Conservation (phyloP, 2,329 filamentous ascomycete species). For the Stachybotrys elegans region DNA sequence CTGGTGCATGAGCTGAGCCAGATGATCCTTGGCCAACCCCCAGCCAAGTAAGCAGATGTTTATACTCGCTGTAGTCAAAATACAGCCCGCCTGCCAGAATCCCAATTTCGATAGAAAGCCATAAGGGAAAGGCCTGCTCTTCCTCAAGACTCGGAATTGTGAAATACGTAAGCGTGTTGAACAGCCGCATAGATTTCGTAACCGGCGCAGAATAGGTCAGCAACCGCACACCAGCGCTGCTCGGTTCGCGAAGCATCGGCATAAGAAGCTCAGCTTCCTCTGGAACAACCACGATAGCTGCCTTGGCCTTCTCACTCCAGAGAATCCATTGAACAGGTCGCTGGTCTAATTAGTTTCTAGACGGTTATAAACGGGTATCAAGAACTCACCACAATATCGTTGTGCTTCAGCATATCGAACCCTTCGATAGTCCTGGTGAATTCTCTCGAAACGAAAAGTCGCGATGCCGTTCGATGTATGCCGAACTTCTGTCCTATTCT, state of each 20-base stretch:
- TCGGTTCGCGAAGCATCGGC: conserved; percentile 27
- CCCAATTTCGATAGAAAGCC: conserved; percentile 54
- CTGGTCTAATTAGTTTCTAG: conserved; percentile 18
- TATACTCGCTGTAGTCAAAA: conserved; percentile 45
- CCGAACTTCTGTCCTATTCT: conserved; percentile 26
- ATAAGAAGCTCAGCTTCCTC: conserved; percentile 59
- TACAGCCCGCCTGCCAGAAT: conserved; percentile 58
- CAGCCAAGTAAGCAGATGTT: conserved; percentile 24
- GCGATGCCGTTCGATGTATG: conserved; percentile 6
- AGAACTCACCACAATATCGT: conserved; percentile 9
- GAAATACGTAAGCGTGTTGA: conserved; percentile 50
- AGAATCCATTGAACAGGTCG: conserved; percentile 58
- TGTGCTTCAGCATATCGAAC: neutral
- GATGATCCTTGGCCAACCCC: conserved; percentile 10
- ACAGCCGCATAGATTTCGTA: conserved; percentile 54
- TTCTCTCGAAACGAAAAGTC: conserved; percentile 29
- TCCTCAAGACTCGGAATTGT: conserved; percentile 40
- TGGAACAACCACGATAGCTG: conserved; percentile 53
- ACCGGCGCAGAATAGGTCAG: conserved; percentile 56
- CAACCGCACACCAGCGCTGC: conserved; percentile 31
- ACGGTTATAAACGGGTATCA: neutral
- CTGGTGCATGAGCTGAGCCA: too few relatives aligned
- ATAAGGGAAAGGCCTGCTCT: conserved; percentile 37
- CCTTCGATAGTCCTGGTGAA: conserved; percentile 10
- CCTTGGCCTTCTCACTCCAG: conserved; percentile 41